phyloP scores from a whole-genome alignment of 108 stramenopile genomes.

The Mediolabrus comicus region DNA sequence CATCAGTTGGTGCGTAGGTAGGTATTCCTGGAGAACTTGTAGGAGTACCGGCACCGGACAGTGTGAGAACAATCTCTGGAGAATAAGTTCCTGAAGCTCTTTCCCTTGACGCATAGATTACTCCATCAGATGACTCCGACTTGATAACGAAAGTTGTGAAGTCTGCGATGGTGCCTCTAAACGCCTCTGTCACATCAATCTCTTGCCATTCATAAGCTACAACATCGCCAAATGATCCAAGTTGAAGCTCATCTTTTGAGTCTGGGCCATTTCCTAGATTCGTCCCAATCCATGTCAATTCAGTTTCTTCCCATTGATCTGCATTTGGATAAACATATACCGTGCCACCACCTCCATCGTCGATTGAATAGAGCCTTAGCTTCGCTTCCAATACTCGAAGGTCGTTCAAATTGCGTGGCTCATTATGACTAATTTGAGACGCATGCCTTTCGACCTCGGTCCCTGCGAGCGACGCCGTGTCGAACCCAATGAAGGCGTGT shows the following conservation, averaged over 20 bases:
- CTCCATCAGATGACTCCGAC: constrained; percentile 1
- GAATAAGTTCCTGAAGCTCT: background rate
- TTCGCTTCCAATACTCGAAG: background rate
- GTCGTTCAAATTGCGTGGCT: background rate
- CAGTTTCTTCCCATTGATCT: background rate
- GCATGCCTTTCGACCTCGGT: background rate
- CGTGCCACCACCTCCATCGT: background rate
- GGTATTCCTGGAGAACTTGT: background rate
- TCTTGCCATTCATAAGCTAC: background rate
- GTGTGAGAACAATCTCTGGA: background rate
- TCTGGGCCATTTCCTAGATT: background rate
- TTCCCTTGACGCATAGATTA: background rate
- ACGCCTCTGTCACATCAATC: constrained; percentile 4
- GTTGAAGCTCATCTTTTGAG: background rate
- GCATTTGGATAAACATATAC: background rate
- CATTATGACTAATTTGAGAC: background rate
- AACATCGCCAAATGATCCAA: background rate
- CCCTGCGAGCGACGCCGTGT: background rate
- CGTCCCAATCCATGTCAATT: background rate
- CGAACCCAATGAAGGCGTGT: background rate
- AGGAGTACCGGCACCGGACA: background rate
- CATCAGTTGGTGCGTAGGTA: background rate
- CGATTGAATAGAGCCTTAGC: background rate
- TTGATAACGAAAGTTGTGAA: background rate
- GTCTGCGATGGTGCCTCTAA: background rate